phyloP scores from a whole-genome alignment of 805 yeast genomes.

The Lipomyces yamadae region DNA sequence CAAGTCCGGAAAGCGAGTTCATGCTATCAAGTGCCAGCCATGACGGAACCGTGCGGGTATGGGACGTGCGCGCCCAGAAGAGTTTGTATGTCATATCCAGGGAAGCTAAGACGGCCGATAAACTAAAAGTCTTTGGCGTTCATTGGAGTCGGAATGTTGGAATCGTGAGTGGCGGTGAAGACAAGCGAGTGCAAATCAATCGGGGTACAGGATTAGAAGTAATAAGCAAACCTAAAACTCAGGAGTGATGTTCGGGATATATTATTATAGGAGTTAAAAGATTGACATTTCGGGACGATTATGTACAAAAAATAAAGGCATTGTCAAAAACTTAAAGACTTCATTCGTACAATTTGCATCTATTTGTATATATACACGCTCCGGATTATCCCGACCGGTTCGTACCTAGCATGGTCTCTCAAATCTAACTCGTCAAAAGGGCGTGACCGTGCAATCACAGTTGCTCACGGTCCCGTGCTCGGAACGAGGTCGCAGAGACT shows the following conservation, averaged over 20 bases:
- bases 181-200: slow-evolving; percentile 88
- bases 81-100: slow-evolving; percentile 77
- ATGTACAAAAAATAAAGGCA: not conserved
- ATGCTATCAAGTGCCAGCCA: slow-evolving; percentile 92
- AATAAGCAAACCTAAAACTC: slow-evolving; percentile 18
- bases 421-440: not conserved
- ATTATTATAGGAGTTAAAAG: not conserved
- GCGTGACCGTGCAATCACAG: not conserved
- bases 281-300: not conserved
- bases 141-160: slow-evolving; percentile 83
- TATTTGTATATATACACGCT: not conserved
- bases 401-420: too few species aligned
- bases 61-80: slow-evolving; percentile 89
- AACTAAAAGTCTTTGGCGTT: slow-evolving; percentile 79
- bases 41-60: slow-evolving; percentile 91
- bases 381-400: not conserved
- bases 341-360: not conserved
- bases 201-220: slow-evolving; percentile 36
- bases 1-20: slow-evolving; percentile 76
- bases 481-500: slow-evolving; percentile 1
- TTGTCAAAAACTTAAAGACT: too few species aligned
- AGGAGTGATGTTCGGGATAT: not conserved
- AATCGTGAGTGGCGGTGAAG: slow-evolving; percentile 91
- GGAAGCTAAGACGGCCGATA: slow-evolving; percentile 49
- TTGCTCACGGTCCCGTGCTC: slow-evolving; percentile 1